phyloP scores from a whole-genome alignment of 2,329 filamentous ascomycete species.

The Septoria linicola region DNA sequence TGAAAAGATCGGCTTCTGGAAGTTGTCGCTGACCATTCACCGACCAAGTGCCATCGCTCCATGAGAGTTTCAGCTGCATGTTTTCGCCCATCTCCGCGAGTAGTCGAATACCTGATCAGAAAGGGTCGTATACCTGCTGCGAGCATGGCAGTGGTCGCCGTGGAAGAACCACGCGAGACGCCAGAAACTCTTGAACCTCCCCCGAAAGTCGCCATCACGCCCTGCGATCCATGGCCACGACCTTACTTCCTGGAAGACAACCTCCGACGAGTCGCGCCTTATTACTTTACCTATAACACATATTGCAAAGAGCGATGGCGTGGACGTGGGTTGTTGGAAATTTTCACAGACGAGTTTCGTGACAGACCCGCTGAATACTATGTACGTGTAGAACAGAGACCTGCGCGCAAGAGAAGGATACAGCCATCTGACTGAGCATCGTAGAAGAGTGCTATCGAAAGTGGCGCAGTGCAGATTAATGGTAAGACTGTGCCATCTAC shows the following conservation, averaged over 20 bases:
- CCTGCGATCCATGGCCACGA: slow-evolving; percentile 59
- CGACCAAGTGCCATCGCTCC: background rate
- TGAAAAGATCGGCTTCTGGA: no score
- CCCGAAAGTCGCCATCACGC: slow-evolving; percentile 52
- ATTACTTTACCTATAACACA: slow-evolving; percentile 93
- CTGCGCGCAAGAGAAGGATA: slow-evolving; percentile 25
- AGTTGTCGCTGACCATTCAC: no score
- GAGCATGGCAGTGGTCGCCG: slow-evolving; percentile 33
- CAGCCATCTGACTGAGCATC: slow-evolving; percentile 29
- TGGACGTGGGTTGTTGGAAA: slow-evolving; percentile 74
- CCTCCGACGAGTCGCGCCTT: slow-evolving; percentile 78
- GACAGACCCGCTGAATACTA: slow-evolving; percentile 88
- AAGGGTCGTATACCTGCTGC: slow-evolving; percentile 40
- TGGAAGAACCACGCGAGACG: slow-evolving; percentile 29
- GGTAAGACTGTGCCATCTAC: slow-evolving; percentile 65
- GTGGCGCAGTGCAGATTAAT: slow-evolving; percentile 77
- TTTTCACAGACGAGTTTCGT: slow-evolving; percentile 89
- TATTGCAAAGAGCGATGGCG: slow-evolving; percentile 94
- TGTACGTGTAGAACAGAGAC: slow-evolving; percentile 46
- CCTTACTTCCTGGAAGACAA: slow-evolving; percentile 85
- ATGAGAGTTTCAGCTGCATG: slow-evolving; percentile 19
- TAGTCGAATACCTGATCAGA: slow-evolving; percentile 53
- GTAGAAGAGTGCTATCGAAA: slow-evolving; percentile 71
- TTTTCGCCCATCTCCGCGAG: slow-evolving; percentile 47
- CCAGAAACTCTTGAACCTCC: slow-evolving; percentile 46